Evolutionary conservation across 1,284 basidiomycete species (phyloP), one percentile per base, ranked within the genome.

Genomic region (Leccinum colubrinum): DNA sequence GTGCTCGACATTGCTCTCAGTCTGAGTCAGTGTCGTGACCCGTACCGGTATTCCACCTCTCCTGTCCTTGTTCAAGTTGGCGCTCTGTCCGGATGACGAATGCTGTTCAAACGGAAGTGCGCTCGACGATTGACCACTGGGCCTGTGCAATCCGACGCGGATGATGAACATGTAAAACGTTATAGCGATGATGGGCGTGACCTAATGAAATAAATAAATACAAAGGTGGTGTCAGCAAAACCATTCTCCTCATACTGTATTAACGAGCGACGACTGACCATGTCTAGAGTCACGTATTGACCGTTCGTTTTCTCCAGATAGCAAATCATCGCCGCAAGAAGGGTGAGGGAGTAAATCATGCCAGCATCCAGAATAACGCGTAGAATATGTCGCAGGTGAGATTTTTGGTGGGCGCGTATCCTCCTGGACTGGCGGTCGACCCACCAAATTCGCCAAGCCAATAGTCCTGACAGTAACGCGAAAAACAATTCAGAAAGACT

Each of bases 361-460:
- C 56, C 56, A 15, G 56, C 56, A 33, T 58, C 56, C 20, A 58
- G 7, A 20, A 58, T 58, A 15, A 53, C 14, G 6, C 33, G 56
- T 22, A 58, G 48, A 17, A 58, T 6, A 6, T 20, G 46, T 12
- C 20, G 30, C 22, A 58, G 11, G 4, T 51, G 56, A 5, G 56
- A 58, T n/a, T 37, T 37, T 12, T n/a, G 56, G 22, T 39, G 20
- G 30, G 30, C 3, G 22, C 30, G 56, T 20, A 52, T 2, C 33
- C 33, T 25, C 17, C 9, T 51, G 15, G 30, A 30, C 20, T 52
- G 50, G 48, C n/a, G 56, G 33, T 58, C 46, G 2, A 58, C 22
- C 20, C 50, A 58, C 56, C 56, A 58, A 4, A 58, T 58, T 7
- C 56, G 56, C 30, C 46, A n/a, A 12, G 56, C 56, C 20, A 58